Evolutionary conservation across 306 rosid genomes (phyloP).

Genomic region (Hippophae gyantsensis): DNA sequence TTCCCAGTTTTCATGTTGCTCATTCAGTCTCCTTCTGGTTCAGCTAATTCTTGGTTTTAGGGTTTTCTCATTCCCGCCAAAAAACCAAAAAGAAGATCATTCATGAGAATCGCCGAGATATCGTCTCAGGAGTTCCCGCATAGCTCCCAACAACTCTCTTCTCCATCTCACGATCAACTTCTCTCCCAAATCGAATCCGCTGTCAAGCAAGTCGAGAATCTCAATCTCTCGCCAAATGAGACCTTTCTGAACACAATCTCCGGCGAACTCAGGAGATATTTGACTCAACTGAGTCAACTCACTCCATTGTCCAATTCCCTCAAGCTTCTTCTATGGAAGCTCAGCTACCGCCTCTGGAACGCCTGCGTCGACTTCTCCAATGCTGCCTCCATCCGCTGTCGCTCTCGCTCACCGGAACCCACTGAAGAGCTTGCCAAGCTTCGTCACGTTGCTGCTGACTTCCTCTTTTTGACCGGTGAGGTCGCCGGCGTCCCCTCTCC

Average conservation of each 20-base stretch:
- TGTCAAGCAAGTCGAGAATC: slow-evolving; percentile 46
- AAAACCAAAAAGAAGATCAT: neutral
- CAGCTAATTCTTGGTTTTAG: neutral
- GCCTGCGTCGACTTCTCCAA: slow-evolving; percentile 85
- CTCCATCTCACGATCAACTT: slow-evolving; percentile 18
- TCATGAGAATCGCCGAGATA: slow-evolving; percentile 74
- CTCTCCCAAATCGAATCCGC: slow-evolving; percentile 51
- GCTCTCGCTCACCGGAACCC: neutral
- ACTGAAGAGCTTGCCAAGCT: slow-evolving; percentile 52
- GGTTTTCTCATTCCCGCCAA: slow-evolving; percentile 8
- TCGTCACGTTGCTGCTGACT: slow-evolving; percentile 70
- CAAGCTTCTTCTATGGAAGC: slow-evolving; percentile 73
- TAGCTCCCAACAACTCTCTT: slow-evolving; percentile 23
- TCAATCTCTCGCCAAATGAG: slow-evolving; percentile 20
- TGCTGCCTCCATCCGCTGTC: slow-evolving; percentile 38
- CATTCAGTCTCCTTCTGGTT: neutral
- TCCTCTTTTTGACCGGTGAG: slow-evolving; percentile 41
- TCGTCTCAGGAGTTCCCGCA: slow-evolving; percentile 38
- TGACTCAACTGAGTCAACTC: slow-evolving; percentile 38
- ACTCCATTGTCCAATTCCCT: slow-evolving; percentile 48
- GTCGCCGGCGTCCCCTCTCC: slow-evolving; percentile 62
- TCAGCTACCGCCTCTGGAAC: slow-evolving; percentile 92
- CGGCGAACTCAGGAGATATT: slow-evolving; percentile 39
- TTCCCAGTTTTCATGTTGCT: neutral
- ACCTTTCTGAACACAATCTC: slow-evolving; percentile 26